Evolutionary conservation across 176 grass and related monocot genomes (phyloP), one percentile per base, ranked within the genome.

Genomic region (Zoysia japonica): DNA sequence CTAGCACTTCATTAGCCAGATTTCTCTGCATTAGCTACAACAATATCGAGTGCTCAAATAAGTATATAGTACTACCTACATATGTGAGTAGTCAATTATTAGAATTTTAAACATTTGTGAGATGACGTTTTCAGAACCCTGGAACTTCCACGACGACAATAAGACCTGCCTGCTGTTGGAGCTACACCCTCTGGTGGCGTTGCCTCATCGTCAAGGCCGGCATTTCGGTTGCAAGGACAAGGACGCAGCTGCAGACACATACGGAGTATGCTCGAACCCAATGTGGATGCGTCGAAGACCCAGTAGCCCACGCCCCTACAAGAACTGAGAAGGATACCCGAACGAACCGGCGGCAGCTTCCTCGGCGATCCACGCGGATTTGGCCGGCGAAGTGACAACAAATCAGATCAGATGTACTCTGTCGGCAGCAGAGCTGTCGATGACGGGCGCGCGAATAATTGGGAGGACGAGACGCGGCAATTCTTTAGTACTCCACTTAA

Each of bases 391-490:
- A 28, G 28, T 28, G 28, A 28, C 28, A 28, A 28, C 28, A 28
- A 28, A 28, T 28, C 28, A 28, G 28, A 28, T 62, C 56, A 62
- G 19, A 62, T 61, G 9, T 6, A 75, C 6, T 47, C 28, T 64
- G 74, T 64, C 74, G 59, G 59, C 73, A 5, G 42, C 13, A n/a
- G 67, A 14, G 14, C 62, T 39, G 13, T 72, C 5, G 8, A 51
- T 71, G 8, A 51, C 51, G 49, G 36, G 15, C 51, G 51, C 6
- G 71, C 14, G 50, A 73, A 73, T 56, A n/a, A 73, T 73, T 73
- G 37, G 71, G 71, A 10, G 38, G 50, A n/a, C 15, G 50, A 42
- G 50, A 55, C n/a, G 38, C 37, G 36, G 7, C 37, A 17, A 15
- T 72, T 54, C 37, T 42, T 41, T 76, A 28, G 28, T 28, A 28